Evolutionary conservation across 2,329 filamentous ascomycete genomes (phyloP), one percentile per base, ranked within the genome.

Genomic region (Penicillium brasilianum): DNA sequence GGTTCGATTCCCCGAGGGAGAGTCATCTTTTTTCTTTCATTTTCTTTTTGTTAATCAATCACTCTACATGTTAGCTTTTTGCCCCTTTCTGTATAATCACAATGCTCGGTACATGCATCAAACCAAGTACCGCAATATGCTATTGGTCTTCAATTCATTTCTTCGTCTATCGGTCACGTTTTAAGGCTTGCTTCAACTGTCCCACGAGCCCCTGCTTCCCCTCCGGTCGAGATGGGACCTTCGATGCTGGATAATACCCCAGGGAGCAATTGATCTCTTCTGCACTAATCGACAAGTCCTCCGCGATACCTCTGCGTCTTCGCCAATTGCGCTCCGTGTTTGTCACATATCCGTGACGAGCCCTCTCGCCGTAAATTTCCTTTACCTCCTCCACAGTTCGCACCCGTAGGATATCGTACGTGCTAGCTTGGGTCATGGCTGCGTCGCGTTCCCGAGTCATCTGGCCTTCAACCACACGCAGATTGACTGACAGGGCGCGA

Each of bases 1-100:
- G 71, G 73, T 76, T 75, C 72, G 73, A 76, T 76, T 74, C 74
- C 71, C 68, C 68, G 66, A 70, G 72, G 71, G 73, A 72, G 69
- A 69, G 69, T 71, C 73, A 6, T 69, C 25, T 69, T 70, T 70
- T 73, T 64, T 28, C n/a, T 28, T 3, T 28, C 25, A 3, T 28
- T 3, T 28, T 28, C 6, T 28, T 28, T 28, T 28, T 28, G 25
- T 28, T n/a, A n/a, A n/a, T n/a, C n/a, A n/a, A n/a, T n/a, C n/a
- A n/a, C n/a, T n/a, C n/a, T n/a, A n/a, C n/a, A n/a, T n/a, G n/a
- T n/a, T n/a, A n/a, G n/a, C n/a, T n/a, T n/a, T n/a, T n/a, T n/a
- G n/a, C n/a, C n/a, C n/a, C n/a, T n/a, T n/a, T 6, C 25, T 28
- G 6, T 28, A 28, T 6, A 28, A 28, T 28, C 6, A 28, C 3